These are phyloP conservation scores for Ascocoryne sarcoides DNA, from an alignment of 2,329 filamentous ascomycete species.

Conservation along the genomic window DNA sequence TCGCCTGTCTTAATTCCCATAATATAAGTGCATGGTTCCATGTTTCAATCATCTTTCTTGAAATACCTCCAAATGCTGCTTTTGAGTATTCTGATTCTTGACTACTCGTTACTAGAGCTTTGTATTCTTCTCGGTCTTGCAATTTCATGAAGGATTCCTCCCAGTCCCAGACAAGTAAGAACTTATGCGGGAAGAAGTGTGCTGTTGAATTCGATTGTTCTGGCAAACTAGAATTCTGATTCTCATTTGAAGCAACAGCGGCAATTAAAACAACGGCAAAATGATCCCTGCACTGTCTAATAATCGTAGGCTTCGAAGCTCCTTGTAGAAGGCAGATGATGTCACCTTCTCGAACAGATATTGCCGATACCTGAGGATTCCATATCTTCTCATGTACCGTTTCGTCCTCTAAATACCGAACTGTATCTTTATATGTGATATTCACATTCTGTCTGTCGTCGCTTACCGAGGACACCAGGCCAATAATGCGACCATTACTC, in stretches of 20 bases:
- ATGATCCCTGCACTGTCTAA: constrained; percentile 5
- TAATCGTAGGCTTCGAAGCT: constrained; percentile 9
- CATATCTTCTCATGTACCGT: background rate
- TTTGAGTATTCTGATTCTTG: background rate
- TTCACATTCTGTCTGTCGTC: constrained; percentile 3
- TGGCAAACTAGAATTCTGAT: background rate
- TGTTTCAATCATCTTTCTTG: constrained; percentile 4
- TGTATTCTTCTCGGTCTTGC: constrained; percentile 5
- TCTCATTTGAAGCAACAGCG: background rate
- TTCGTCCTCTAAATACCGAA: background rate
- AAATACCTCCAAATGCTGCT: constrained; percentile 1
- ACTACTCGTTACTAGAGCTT: background rate
- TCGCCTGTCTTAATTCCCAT: constrained; percentile 7
- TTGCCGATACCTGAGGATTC: constrained; percentile 9
- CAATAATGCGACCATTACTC: constrained; percentile 10
- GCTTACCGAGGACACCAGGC: constrained; percentile 2
- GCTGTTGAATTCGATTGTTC: background rate
- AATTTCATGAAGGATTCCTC: background rate
- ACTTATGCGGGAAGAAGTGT: constrained; percentile 2
- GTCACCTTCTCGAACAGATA: constrained; percentile 4
- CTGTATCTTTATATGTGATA: constrained; percentile 3
- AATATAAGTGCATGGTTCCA: constrained; percentile 8
- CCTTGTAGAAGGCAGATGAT: constrained; percentile 10
- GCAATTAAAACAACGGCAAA: constrained; percentile 8
- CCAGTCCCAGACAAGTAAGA: constrained; percentile 7